Conservation (phyloP, 1,284 basidiomycete species). For the Boletus sp. region DNA sequence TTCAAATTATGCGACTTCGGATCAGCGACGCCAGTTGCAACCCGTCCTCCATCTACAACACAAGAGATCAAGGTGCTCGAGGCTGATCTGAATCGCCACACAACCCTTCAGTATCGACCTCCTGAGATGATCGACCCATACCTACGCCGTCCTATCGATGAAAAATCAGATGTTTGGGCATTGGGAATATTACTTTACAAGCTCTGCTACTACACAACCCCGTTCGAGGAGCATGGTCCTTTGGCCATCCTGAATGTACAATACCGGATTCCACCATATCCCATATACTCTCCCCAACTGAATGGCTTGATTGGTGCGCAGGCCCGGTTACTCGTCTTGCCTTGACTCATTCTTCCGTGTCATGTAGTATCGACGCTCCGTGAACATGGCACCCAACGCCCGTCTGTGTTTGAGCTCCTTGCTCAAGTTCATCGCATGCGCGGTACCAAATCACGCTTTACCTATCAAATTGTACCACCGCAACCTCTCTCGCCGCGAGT, state of each 20-base stretch:
- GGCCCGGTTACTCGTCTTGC: slow-evolving; percentile 4
- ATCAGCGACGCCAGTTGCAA: slow-evolving; percentile 76
- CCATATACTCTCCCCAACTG: slow-evolving; percentile 85
- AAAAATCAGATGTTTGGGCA: slow-evolving; percentile 97
- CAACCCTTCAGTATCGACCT: slow-evolving; percentile 92
- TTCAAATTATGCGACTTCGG: slow-evolving; percentile 99
- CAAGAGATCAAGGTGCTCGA: slow-evolving; percentile 86
- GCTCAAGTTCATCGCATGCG: slow-evolving; percentile 74
- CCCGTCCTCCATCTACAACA: slow-evolving; percentile 65
- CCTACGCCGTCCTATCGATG: slow-evolving; percentile 78
- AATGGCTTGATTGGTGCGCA: slow-evolving; percentile 82
- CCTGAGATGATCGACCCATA: slow-evolving; percentile 98
- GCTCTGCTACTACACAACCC: slow-evolving; percentile 98
- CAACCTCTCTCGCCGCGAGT: slow-evolving; percentile 45
- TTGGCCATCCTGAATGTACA: slow-evolving; percentile 96
- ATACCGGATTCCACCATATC: slow-evolving; percentile 91
- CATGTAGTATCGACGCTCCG: slow-evolving; percentile 77
- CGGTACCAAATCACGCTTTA: slow-evolving; percentile 76
- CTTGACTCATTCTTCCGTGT: slow-evolving; percentile 10
- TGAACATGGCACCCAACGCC: slow-evolving; percentile 80
- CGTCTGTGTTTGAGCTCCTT: slow-evolving; percentile 78
- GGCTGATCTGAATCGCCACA: slow-evolving; percentile 90
- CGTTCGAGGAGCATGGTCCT: slow-evolving; percentile 95
- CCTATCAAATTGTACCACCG: slow-evolving; percentile 56
- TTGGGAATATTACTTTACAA: slow-evolving; percentile 91